A percentile compares a stretch with the other conserved stretches of the same genome.
Conservation (phyloP, 2,329 filamentous ascomycete species). For the Gremmenia infestans region DNA sequence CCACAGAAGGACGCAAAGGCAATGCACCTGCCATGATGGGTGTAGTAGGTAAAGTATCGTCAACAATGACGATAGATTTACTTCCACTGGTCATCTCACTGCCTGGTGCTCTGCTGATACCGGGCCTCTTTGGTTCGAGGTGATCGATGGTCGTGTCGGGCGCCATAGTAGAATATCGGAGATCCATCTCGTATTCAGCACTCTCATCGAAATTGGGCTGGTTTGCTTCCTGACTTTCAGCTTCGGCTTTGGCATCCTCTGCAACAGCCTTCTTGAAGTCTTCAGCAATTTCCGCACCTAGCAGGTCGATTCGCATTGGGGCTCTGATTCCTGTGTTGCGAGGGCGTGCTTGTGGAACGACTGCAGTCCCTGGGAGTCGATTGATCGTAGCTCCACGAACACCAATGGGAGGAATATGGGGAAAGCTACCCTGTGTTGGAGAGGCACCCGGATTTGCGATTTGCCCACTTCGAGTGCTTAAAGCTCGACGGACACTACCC, state of each 20-base stretch:
- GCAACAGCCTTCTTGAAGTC: conserved; percentile 73
- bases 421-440: conserved; percentile 32
- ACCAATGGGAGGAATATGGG: conserved; percentile 31
- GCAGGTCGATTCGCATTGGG: conserved; percentile 69
- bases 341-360: conserved; percentile 51
- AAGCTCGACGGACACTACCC: conserved; percentile 75
- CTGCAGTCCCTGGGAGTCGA: conserved; percentile 52
- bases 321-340: conserved; percentile 41
- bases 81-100: conserved; percentile 61
- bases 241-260: conserved; percentile 49
- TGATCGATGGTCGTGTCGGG: conserved; percentile 23
- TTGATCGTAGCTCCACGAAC: conserved; percentile 47
- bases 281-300: conserved; percentile 73
- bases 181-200: conserved; percentile 12
- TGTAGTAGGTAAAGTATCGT: conserved; percentile 45
- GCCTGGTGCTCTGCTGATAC: conserved; percentile 10
- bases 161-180: conserved; percentile 24
- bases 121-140: conserved; percentile 14
- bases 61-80: conserved; percentile 82
- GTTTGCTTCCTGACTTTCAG: conserved; percentile 26
- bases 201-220: conserved; percentile 19
- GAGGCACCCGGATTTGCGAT: conserved; percentile 25
- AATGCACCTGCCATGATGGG: conserved; percentile 44
- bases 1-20: conserved; percentile 42
- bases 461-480: conserved; percentile 51